These are phyloP conservation scores for Cajanus cajan DNA, from an alignment of 306 rosid species.

Conservation along the genomic window DNA sequence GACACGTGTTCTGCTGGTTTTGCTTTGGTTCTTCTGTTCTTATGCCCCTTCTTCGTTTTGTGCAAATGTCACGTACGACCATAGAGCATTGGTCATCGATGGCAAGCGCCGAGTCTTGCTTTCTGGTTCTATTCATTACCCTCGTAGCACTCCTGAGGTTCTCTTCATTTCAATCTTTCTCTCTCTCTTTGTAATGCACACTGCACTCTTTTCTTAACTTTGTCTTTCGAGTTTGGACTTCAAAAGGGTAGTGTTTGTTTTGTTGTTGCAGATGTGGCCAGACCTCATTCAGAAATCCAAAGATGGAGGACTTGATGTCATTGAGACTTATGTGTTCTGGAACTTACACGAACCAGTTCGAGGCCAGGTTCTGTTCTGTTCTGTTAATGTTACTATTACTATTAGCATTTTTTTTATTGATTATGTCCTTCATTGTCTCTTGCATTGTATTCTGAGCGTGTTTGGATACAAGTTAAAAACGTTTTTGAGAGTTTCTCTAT, in stretches of 20 bases:
- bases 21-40: slow-evolving; percentile 44
- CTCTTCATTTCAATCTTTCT: neutral
- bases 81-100: slow-evolving; percentile 74
- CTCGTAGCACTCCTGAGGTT: slow-evolving; percentile 93
- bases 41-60: slow-evolving; percentile 42
- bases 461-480: no score
- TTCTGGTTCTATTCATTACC: slow-evolving; percentile 95
- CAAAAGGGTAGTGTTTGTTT: slow-evolving; percentile 3
- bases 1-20: slow-evolving; percentile 26
- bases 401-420: neutral
- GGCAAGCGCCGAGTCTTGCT: slow-evolving; percentile 76
- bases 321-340: slow-evolving; percentile 96
- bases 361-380: slow-evolving; percentile 57
- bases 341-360: slow-evolving; percentile 76
- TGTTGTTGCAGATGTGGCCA: slow-evolving; percentile 87
- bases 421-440: neutral
- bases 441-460: neutral
- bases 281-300: slow-evolving; percentile 84
- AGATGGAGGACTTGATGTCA: slow-evolving; percentile 92
- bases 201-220: neutral
- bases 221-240: neutral
- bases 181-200: neutral
- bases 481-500: no score
- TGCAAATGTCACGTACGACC: slow-evolving; percentile 74
- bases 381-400: neutral